Evolutionary conservation across 371 early-diverging fungal genomes (phyloP), one percentile per base, ranked within the genome.

Genomic region (Haplosporangium sp.): DNA sequence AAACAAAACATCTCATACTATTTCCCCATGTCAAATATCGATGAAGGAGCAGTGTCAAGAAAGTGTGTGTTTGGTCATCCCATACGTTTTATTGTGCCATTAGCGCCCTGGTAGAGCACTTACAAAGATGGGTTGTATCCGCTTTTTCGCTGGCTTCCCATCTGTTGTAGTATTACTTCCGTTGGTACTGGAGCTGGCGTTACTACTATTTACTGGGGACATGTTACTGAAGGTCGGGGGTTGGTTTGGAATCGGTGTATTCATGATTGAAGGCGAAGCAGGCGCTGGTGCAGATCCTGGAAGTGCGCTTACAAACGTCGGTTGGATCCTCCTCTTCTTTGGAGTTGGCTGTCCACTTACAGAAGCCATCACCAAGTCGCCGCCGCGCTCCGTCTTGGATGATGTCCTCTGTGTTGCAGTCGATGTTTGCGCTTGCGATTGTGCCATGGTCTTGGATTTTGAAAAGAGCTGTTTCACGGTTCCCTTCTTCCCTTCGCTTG

Each of bases 81-180:
- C n/a, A 9, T 46, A 12, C 10, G 13, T 7, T 37, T 14, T 59
- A 29, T 59, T 59, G 2, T 29, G 14, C 55, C 1, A 1, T 64
- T 52, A 76, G 18, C 54, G 67, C 10, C 71, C 76, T 13, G 76
- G 76, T n/a, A 79, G 36, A 8, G 79, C 73, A 47, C 79, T 72
- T 43, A 79, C 79, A 61, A 79, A 72, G 21, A 43, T 79, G 14
- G 79, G 79, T 23, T 63, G 64, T 53, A 79, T 79, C 57, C 79
- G 63, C 62, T 64, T 50, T 16, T 18, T 76, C 64, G 67, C 67
- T 9, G 79, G 73, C 46, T 67, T 57, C 18, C 43, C 29, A 14
- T 29, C 53, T 16, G 56, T 13, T 2, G 55, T 38, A 42, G n/a
- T 21, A 46, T 23, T 41, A 38, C 40, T 21, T 46, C 20, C 23